Conservation (phyloP, 805 yeast species). For the Clavispora phyllophila region DNA sequence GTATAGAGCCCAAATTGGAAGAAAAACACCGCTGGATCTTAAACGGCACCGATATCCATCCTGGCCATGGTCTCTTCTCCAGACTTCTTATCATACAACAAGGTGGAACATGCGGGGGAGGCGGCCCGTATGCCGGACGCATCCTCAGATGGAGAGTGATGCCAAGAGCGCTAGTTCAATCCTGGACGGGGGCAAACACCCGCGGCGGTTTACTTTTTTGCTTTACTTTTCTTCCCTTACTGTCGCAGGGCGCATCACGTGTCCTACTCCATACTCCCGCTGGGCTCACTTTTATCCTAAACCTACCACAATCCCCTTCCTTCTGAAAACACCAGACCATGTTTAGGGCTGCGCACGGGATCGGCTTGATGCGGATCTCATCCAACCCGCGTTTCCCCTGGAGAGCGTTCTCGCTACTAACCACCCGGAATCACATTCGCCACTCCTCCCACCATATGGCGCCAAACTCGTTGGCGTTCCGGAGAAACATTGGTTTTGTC, state of each 20-base stretch:
- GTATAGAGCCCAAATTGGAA: no score
- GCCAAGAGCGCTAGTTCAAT: conserved; percentile 82
- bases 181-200: conserved; percentile 31
- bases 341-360: neutral
- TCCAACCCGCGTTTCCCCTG: neutral
- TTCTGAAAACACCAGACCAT: neutral
- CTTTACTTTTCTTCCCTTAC: no score
- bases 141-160: no score
- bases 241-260: neutral
- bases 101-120: no score
- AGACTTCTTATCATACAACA: no score
- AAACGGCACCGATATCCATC: no score
- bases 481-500: conserved; percentile 27
- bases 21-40: no score
- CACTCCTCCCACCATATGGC: neutral
- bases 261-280: neutral
- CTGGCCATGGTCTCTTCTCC: no score
- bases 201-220: no score
- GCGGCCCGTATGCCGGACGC: no score
- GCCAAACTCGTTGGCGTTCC: neutral
- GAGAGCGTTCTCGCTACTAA: neutral
- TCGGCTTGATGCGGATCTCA: neutral
- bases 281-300: neutral
- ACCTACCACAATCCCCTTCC: neutral
- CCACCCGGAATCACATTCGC: neutral